phyloP scores from a whole-genome alignment of 2,329 filamentous ascomycete species.

The Cercospora berteroae region DNA sequence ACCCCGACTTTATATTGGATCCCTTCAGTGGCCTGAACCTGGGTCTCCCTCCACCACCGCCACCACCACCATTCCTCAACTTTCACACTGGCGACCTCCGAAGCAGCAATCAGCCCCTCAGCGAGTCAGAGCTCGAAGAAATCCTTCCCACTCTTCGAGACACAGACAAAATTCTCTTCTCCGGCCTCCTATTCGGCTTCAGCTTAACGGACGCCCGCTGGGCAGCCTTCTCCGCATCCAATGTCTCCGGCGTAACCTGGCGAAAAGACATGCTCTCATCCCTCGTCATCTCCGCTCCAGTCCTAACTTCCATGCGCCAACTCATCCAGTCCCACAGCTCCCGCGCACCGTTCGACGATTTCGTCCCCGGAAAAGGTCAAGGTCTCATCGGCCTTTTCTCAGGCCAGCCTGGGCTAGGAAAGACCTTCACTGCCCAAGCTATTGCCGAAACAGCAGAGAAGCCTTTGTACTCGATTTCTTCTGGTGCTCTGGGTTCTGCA shows the following conservation, averaged over 20 bases:
- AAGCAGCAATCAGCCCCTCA: not conserved
- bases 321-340: slow-evolving; percentile 2
- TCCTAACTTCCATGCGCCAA: not conserved
- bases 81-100: not conserved
- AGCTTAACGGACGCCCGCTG: not conserved
- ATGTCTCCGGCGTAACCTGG: not conserved
- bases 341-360: slow-evolving; percentile 5
- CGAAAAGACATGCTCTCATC: not conserved
- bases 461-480: slow-evolving; percentile 1
- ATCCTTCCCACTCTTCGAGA: not conserved
- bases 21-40: not conserved
- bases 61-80: not conserved
- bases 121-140: not conserved
- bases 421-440: slow-evolving; percentile 20
- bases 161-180: slow-evolving; percentile 9
- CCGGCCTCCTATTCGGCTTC: slow-evolving; percentile 3
- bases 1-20: not conserved
- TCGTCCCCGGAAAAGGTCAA: slow-evolving; percentile 7
- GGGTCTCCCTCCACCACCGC: not conserved
- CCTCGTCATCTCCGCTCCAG: slow-evolving; percentile 2
- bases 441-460: slow-evolving; percentile 13
- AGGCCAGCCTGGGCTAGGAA: slow-evolving; percentile 29
- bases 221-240: slow-evolving; percentile 1
- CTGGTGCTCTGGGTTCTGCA: slow-evolving; percentile 7
- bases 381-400: slow-evolving; percentile 13